Conservation (phyloP, 805 yeast genomes). For the Monosporozyma aerobia region DNA sequence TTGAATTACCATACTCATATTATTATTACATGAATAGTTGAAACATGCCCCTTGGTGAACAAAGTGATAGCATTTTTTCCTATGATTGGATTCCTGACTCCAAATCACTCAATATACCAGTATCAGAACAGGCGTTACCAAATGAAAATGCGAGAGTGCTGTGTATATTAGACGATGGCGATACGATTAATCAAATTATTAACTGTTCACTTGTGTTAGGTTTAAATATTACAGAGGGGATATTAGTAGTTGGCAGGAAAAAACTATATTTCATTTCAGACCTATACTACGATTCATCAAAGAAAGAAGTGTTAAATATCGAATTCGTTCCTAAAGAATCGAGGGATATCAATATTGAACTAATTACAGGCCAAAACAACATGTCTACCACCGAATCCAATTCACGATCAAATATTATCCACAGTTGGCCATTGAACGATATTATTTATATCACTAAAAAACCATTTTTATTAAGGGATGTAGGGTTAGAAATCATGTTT, state of each 20-base stretch:
- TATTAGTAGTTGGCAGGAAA: constrained; percentile 57
- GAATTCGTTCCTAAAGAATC: constrained; percentile 52
- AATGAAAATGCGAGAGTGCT: constrained; percentile 71
- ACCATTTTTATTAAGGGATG: constrained; percentile 68
- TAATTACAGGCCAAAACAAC: constrained; percentile 41
- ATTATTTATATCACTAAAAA: constrained; percentile 61
- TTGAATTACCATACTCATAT: background rate
- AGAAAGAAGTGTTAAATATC: constrained; percentile 51
- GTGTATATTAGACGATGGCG: constrained; percentile 59
- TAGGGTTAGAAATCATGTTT: constrained; percentile 71
- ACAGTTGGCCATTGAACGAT: constrained; percentile 51
- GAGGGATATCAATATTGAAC: constrained; percentile 60
- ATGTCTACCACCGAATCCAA: constrained; percentile 9
- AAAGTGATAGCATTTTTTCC: constrained; percentile 15
- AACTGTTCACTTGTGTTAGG: constrained; percentile 72
- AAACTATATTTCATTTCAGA: constrained; percentile 62
- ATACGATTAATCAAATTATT: constrained; percentile 61
- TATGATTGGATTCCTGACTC: constrained; percentile 42
- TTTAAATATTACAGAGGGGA: constrained; percentile 64
- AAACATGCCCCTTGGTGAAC: background rate
- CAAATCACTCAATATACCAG: constrained; percentile 22
- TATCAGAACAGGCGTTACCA: background rate
- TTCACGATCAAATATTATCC: constrained; percentile 28
- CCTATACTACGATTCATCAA: constrained; percentile 43
- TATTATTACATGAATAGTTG: background rate